Evolutionary conservation across 768 basidiomycete species (phyloP).

Genomic region (Neoboletus subvelutipes): DNA sequence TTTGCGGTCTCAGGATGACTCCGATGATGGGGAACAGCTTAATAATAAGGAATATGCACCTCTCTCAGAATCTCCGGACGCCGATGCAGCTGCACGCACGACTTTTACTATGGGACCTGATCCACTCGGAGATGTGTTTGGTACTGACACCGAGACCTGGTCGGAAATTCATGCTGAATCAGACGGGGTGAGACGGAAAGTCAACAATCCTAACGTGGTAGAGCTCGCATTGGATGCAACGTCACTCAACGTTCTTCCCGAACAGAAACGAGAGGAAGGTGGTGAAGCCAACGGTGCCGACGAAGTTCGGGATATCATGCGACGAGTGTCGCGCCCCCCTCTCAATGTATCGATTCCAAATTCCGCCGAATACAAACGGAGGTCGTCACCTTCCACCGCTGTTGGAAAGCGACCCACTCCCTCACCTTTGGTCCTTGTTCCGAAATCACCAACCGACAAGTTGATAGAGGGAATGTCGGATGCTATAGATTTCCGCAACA

Average conservation of each 20-base stretch:
- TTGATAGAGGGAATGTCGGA: conserved; percentile 28
- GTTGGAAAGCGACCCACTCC: conserved; percentile 47
- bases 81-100: conserved; percentile 40
- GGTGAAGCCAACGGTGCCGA: conserved; percentile 34
- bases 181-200: conserved; percentile 25
- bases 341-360: conserved; percentile 40
- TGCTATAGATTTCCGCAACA: conserved; percentile 7
- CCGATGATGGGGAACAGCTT: conserved; percentile 30
- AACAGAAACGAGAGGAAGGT: conserved; percentile 27
- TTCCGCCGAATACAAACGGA: conserved; percentile 35
- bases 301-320: conserved; percentile 37
- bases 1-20: conserved; percentile 26
- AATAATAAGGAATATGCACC: conserved; percentile 26
- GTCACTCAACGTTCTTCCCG: conserved; percentile 31
- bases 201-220: conserved; percentile 44
- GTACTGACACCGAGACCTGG: conserved; percentile 66
- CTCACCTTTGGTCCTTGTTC: conserved; percentile 55
- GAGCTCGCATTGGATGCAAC: conserved; percentile 52
- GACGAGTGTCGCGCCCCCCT: conserved; percentile 40
- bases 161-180: conserved; percentile 46
- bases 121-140: conserved; percentile 62
- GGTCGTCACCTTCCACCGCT: conserved; percentile 36
- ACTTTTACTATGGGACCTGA: conserved; percentile 40
- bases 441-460: conserved; percentile 33
- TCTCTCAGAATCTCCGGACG: conserved; percentile 28